These are phyloP conservation scores for Exobasidium cylindrosporum DNA, from an alignment of 1,284 basidiomycete species.

Conservation along the genomic window DNA sequence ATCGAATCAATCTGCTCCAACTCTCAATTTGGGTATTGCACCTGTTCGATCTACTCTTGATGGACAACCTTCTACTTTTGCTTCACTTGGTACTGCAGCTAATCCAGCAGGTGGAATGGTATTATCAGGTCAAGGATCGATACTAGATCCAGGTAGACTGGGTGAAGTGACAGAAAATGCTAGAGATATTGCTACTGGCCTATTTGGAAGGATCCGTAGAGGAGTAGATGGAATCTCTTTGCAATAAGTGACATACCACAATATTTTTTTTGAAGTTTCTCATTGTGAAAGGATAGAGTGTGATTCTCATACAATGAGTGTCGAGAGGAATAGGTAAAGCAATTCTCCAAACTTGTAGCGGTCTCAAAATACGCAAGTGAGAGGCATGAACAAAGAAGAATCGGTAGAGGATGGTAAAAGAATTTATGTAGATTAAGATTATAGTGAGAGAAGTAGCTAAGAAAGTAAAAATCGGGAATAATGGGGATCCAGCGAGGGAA, in stretches of 20 bases:
- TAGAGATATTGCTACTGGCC: constrained; percentile 40
- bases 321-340: too few relatives aligned
- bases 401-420: too few relatives aligned
- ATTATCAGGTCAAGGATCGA: not conserved
- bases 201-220: constrained; percentile 38
- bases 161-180: constrained; percentile 47
- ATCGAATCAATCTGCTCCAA: constrained; percentile 14
- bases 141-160: constrained; percentile 24
- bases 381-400: too few relatives aligned
- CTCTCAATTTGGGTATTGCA: constrained; percentile 42
- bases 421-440: too few relatives aligned
- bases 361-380: too few relatives aligned
- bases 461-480: not conserved
- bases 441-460: not conserved
- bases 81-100: not conserved
- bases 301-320: too few relatives aligned
- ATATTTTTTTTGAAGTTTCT: too few relatives aligned
- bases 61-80: not conserved
- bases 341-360: too few relatives aligned
- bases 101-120: not conserved
- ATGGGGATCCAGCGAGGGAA: not conserved
- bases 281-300: too few relatives aligned
- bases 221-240: constrained; percentile 28
- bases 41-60: constrained; percentile 26
- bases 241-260: too few relatives aligned